These are phyloP conservation scores for Trichophyton equinum DNA, from an alignment of 2,329 filamentous ascomycete genomes.

Conservation along the genomic window DNA sequence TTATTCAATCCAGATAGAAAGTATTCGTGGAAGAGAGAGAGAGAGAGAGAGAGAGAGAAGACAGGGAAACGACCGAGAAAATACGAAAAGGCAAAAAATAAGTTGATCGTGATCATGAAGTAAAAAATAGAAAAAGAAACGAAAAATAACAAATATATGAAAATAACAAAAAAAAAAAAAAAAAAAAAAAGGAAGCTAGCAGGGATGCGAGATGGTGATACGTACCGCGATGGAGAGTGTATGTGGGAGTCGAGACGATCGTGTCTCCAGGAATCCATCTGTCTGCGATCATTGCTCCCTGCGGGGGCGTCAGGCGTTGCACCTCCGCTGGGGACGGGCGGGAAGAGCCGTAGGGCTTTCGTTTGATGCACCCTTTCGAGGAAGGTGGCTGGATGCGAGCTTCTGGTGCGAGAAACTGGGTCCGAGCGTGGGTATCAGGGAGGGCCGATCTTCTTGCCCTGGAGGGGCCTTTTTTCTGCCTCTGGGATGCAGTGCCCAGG, in stretches of 20 bases:
- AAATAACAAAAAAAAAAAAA: neutral
- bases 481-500: constrained; percentile 22
- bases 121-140: neutral
- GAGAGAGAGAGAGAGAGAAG: neutral
- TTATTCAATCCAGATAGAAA: neutral
- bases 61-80: neutral
- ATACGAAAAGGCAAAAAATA: neutral
- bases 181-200: neutral
- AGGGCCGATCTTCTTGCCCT: no score
- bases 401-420: constrained; percentile 10
- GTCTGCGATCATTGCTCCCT: constrained; percentile 20
- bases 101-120: no score
- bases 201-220: neutral
- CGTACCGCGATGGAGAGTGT: constrained; percentile 16
- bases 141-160: neutral
- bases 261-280: constrained; percentile 21
- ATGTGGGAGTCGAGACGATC: constrained; percentile 14
- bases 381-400: constrained; percentile 1
- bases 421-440: constrained; percentile 16
- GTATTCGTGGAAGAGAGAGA: neutral
- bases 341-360: constrained; percentile 25
- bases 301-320: constrained; percentile 26
- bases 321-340: constrained; percentile 19
- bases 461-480: constrained; percentile 20
- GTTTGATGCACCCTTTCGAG: constrained; percentile 13